Conservation (phyloP, 495 filamentous ascomycete genomes). For the Tuber borchii region DNA sequence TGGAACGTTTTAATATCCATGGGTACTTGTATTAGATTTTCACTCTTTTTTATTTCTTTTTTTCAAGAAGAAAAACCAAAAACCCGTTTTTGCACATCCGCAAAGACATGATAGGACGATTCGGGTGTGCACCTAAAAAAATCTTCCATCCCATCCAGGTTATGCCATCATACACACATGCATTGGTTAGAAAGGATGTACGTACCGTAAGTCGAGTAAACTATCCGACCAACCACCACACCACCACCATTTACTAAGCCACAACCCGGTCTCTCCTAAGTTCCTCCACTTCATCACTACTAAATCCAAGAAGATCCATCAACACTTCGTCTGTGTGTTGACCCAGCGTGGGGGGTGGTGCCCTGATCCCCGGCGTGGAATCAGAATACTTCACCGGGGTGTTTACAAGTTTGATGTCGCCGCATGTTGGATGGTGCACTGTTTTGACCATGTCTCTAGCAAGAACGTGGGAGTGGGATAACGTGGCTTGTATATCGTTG, state of each 20-base stretch:
- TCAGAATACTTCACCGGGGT: conserved; percentile 95
- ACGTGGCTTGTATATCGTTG: conserved; percentile 78
- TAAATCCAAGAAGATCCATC: conserved; percentile 58
- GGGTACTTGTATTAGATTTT: not conserved
- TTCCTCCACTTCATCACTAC: conserved; percentile 52
- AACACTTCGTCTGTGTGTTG: conserved; percentile 90
- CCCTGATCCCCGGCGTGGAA: conserved; percentile 67
- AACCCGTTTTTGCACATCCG: conserved; percentile 1
- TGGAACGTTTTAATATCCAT: not conserved
- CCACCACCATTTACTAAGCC: conserved; percentile 9
- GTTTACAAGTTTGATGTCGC: conserved; percentile 80
- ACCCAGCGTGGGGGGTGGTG: conserved; percentile 75
- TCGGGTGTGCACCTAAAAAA: not conserved
- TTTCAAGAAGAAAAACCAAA: not conserved
- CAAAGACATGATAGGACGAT: not conserved
- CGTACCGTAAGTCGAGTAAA: conserved; percentile 1
- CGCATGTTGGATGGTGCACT: conserved; percentile 73
- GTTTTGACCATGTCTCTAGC: conserved; percentile 85
- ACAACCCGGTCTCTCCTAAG: conserved; percentile 26
- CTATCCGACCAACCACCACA: conserved; percentile 2
- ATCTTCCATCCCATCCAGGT: not conserved
- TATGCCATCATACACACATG: conserved; percentile 1
- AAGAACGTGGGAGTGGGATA: conserved; percentile 78
- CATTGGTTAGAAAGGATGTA: not conserved
- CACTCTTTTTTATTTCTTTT: not conserved